Percentiles rank a stretch among this genome's conserved stretches.
phyloP scores from a whole-genome alignment of 1,284 basidiomycete species.

The Phylloporus sp. region DNA sequence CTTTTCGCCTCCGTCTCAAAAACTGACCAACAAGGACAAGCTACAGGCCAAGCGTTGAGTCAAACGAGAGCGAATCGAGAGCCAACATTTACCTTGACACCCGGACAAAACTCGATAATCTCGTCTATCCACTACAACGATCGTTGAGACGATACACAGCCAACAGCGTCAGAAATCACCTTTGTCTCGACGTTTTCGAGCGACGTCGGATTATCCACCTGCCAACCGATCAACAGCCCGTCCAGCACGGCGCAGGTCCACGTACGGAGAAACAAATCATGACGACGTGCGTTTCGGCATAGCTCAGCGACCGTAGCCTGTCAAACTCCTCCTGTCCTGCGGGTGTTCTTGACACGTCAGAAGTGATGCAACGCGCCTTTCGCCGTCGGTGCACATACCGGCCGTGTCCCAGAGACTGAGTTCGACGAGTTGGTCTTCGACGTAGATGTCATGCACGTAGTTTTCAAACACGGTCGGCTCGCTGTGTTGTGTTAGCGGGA shows the following conservation, averaged over 20 bases:
- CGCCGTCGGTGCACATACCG: slow-evolving; percentile 57
- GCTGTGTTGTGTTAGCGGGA: slow-evolving; percentile 47
- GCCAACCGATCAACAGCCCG: slow-evolving; percentile 8
- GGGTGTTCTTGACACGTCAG: slow-evolving; percentile 39
- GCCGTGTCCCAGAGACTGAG: slow-evolving; percentile 97
- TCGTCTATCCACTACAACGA: slow-evolving; percentile 83
- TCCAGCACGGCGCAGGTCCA: not conserved
- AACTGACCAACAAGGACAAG: slow-evolving; percentile 86
- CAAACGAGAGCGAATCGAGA: slow-evolving; percentile 12
- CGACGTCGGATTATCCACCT: slow-evolving; percentile 92
- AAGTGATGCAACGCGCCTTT: slow-evolving; percentile 20
- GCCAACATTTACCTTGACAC: slow-evolving; percentile 76
- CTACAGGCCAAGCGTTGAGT: slow-evolving; percentile 46
- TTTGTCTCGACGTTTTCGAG: slow-evolving; percentile 94
- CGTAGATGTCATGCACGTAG: slow-evolving; percentile 85
- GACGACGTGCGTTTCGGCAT: slow-evolving; percentile 94
- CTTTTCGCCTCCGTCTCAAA: not conserved
- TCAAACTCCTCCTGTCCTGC: slow-evolving; percentile 97
- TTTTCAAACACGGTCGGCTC: slow-evolving; percentile 95
- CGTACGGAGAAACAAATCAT: slow-evolving; percentile 93
- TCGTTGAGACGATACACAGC: slow-evolving; percentile 1
- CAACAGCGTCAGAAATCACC: slow-evolving; percentile 48
- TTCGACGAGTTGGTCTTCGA: slow-evolving; percentile 87
- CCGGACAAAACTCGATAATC: slow-evolving; percentile 89
- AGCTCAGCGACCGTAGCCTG: slow-evolving; percentile 87